These are phyloP conservation scores for Chlorokybus atmophyticus DNA, from an alignment of 139 green algal genomes.

Conservation along the genomic window DNA sequence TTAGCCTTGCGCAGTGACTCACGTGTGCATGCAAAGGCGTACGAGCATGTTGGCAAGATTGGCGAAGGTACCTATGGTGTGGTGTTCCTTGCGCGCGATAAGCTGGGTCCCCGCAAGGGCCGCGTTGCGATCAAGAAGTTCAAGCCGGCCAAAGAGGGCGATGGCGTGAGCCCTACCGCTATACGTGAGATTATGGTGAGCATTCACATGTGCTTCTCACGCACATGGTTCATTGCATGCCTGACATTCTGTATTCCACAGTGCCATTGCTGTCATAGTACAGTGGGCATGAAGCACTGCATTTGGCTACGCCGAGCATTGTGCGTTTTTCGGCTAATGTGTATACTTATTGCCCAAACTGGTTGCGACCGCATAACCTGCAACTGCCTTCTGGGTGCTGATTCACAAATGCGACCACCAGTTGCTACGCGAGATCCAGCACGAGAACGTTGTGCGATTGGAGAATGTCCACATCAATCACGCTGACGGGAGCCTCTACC, in stretches of 20 bases:
- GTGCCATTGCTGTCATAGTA: too few relatives aligned
- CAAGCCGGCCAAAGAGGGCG: slow-evolving; percentile 31
- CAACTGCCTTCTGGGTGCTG: background rate
- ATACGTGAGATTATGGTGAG: slow-evolving; percentile 15
- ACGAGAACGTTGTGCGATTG: slow-evolving; percentile 36
- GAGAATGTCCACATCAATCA: slow-evolving; percentile 30
- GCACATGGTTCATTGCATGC: background rate
- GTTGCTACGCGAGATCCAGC: slow-evolving; percentile 25
- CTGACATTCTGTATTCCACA: too few relatives aligned
- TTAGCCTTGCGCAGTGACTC: too few relatives aligned
- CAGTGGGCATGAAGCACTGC: too few relatives aligned
- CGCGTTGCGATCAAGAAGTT: slow-evolving; percentile 28
- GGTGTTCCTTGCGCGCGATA: slow-evolving; percentile 25
- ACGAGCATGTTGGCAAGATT: slow-evolving; percentile 32
- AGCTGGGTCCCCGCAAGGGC: slow-evolving; percentile 4
- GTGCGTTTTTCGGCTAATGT: too few relatives aligned
- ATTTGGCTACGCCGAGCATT: too few relatives aligned
- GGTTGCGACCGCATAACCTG: too few relatives aligned
- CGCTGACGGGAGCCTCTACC: slow-evolving; percentile 25
- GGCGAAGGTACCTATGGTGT: slow-evolving; percentile 39
- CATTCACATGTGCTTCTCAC: background rate
- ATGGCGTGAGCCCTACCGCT: slow-evolving; percentile 26
- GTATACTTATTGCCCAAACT: too few relatives aligned
- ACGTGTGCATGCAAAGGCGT: too few relatives aligned
- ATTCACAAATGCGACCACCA: background rate